Base-by-base conservation (phyloP, 208 protist genomes). In the Leishmania gerbilli region DNA sequence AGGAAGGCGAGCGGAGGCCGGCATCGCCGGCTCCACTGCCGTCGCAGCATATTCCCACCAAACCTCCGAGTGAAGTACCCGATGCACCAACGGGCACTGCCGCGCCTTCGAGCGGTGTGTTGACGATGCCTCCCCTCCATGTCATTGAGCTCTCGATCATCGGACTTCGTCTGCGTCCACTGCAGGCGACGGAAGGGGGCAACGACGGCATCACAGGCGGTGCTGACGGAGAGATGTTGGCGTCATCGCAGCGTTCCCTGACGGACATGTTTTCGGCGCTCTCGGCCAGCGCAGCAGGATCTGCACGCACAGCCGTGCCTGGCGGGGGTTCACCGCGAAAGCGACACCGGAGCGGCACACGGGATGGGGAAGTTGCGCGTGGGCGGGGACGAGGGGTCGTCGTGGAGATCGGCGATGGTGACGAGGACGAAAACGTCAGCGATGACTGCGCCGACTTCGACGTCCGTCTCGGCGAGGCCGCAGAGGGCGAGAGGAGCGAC, bases 111-210 rank as follows among this genome's bases (percentile, higher is more conserved):
- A 9, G 45, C 27, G n/a, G 45, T n/a, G 51, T 19, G n/a, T 45
- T 76, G 62, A 53, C 77, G 11, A 85, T 85, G 82, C 82, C 82
- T 47, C 74, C 84, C 34, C 76, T 87, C 51, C 84, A 72, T 47
- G 62, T 78, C 2, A 64, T 87, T 47, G 80, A 60, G 15, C 62
- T 87, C 53, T 79, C 80, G 45, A 83, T 84, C 24, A 79, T 83
- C 51, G 84, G 76, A 4, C 77, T 84, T 5, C 78, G 75, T 19
- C 19, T 65, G 64, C 42, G 56, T 56, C 17, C 64, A 0, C 62
- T 51, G 49, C 62, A 13, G 42, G 21, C 56, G 45, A 51, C 40
- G 31, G 45, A 77, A 47, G 37, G 7, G 51, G 11, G 40, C 31
- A 56, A 42, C 24, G 24, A 19, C 42, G 75, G 45, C 31, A 17